Evolutionary conservation across 805 yeast species (phyloP).

Genomic region (Starmerella ratchasimensis): DNA sequence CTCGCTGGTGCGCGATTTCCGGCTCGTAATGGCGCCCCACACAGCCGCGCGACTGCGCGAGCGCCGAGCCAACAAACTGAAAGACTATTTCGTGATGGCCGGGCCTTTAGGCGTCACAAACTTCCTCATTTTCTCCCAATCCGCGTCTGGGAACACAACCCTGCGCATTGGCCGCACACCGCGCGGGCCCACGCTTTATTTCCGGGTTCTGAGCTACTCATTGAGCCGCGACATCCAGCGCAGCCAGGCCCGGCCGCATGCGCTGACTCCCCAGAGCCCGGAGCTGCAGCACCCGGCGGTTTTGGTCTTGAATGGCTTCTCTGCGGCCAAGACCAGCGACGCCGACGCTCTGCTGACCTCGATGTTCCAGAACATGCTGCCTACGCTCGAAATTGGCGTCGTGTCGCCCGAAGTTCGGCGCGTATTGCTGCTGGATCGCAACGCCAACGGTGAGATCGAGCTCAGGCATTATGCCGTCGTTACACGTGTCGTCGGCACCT

Average conservation of each 20-base stretch:
- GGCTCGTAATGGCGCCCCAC: constrained; percentile 90
- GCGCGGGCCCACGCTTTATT: constrained; percentile 85
- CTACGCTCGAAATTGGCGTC: constrained; percentile 74
- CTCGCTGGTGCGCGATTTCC: constrained; percentile 74
- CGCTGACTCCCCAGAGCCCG: constrained; percentile 36
- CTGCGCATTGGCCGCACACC: constrained; percentile 79
- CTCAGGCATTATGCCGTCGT: constrained; percentile 81
- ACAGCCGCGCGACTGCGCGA: constrained; percentile 83
- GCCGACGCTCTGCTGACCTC: constrained; percentile 76
- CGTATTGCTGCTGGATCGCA: constrained; percentile 67
- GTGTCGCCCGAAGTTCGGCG: constrained; percentile 64
- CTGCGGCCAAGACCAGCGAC: constrained; percentile 44
- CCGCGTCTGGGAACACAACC: constrained; percentile 57
- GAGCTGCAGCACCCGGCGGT: constrained; percentile 67
- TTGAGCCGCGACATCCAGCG: constrained; percentile 65
- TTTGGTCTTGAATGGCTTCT: constrained; percentile 84
- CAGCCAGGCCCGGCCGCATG: constrained; percentile 63
- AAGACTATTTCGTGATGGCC: constrained; percentile 95
- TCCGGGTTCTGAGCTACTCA: constrained; percentile 63
- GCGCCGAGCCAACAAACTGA: constrained; percentile 71
- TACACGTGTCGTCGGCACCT: constrained; percentile 61
- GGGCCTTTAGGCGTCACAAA: constrained; percentile 93
- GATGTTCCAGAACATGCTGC: constrained; percentile 89
- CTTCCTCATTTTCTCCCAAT: constrained; percentile 72
- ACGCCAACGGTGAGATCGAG: constrained; percentile 59